phyloP scores from a whole-genome alignment of 208 protist genomes.

The Acanthamoeba healyi region DNA sequence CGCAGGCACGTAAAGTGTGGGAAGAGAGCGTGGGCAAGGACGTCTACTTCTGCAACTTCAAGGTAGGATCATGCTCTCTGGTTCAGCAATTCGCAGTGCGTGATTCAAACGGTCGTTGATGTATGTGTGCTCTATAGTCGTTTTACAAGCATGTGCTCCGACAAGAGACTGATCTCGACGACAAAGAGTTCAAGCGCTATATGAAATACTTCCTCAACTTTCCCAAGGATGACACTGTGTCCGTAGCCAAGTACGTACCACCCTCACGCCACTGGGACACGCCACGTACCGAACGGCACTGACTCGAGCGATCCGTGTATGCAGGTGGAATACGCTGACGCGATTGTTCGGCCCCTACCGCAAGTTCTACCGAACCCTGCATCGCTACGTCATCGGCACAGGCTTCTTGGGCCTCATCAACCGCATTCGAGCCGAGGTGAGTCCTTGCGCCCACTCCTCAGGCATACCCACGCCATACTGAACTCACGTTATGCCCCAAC shows the following conservation, averaged over 20 bases:
- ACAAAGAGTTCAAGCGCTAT: conserved; percentile 43
- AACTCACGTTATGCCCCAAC: background rate
- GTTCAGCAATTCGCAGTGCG: background rate
- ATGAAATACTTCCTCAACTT: conserved; percentile 72
- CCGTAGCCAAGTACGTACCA: conserved; percentile 34
- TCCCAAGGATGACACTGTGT: conserved; percentile 45
- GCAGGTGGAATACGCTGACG: conserved; percentile 53
- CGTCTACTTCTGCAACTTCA: conserved; percentile 54
- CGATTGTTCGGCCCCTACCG: conserved; percentile 20
- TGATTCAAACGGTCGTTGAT: too few relatives aligned
- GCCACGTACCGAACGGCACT: background rate
- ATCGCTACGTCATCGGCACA: conserved; percentile 35
- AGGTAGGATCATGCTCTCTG: background rate
- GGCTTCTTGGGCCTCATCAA: conserved; percentile 65
- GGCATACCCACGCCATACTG: background rate
- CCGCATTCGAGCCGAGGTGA: conserved; percentile 42
- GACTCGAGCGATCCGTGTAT: background rate
- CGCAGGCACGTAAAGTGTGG: conserved; percentile 36
- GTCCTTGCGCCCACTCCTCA: background rate
- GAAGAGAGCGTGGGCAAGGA: conserved; percentile 58
- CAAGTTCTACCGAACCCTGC: conserved; percentile 25
- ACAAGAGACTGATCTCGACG: conserved; percentile 7
- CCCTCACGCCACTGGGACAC: background rate
- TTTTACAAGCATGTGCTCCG: conserved; percentile 41
- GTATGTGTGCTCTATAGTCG: background rate